Conservation (phyloP, 345 rosid genomes). For the Hirschfeldia incana region DNA sequence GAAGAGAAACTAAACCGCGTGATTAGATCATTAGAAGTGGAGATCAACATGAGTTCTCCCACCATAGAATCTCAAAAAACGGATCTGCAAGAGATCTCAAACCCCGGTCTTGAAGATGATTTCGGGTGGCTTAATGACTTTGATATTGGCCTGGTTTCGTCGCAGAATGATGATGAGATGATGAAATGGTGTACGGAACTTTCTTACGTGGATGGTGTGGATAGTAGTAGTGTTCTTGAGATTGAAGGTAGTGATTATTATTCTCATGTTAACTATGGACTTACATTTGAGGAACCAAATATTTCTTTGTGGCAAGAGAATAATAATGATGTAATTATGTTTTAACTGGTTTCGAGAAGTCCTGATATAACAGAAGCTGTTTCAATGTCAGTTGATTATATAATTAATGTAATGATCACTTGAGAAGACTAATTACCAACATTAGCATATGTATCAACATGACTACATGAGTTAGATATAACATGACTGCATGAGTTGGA, state of each 20-base stretch:
- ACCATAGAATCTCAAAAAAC: slow-evolving; percentile 1
- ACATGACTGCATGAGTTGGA: not conserved
- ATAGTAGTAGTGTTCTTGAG: slow-evolving; percentile 34
- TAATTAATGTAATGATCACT: slow-evolving; percentile 9
- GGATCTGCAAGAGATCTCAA: slow-evolving; percentile 7
- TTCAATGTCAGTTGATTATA: slow-evolving; percentile 3
- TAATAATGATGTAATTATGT: slow-evolving; percentile 34
- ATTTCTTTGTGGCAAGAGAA: slow-evolving; percentile 50
- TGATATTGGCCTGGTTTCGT: slow-evolving; percentile 41
- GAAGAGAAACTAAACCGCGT: slow-evolving; percentile 46
- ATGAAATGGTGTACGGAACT: slow-evolving; percentile 51
- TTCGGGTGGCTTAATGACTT: slow-evolving; percentile 31
- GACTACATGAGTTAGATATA: slow-evolving; percentile 7
- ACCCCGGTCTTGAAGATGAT: slow-evolving; percentile 15
- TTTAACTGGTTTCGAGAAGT: slow-evolving; percentile 7
- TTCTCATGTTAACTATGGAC: slow-evolving; percentile 40
- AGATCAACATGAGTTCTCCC: slow-evolving; percentile 41
- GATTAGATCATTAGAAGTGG: slow-evolving; percentile 55
- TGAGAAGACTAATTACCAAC: not conserved
- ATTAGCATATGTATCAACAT: not conserved
- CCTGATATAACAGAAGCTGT: slow-evolving; percentile 12
- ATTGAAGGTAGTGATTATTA: slow-evolving; percentile 39
- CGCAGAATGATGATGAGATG: slow-evolving; percentile 45
- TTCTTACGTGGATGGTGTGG: slow-evolving; percentile 38
- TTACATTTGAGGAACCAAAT: slow-evolving; percentile 42